Evolutionary conservation across 768 basidiomycete genomes (phyloP).

Genomic region (Termitomyces sp.): DNA sequence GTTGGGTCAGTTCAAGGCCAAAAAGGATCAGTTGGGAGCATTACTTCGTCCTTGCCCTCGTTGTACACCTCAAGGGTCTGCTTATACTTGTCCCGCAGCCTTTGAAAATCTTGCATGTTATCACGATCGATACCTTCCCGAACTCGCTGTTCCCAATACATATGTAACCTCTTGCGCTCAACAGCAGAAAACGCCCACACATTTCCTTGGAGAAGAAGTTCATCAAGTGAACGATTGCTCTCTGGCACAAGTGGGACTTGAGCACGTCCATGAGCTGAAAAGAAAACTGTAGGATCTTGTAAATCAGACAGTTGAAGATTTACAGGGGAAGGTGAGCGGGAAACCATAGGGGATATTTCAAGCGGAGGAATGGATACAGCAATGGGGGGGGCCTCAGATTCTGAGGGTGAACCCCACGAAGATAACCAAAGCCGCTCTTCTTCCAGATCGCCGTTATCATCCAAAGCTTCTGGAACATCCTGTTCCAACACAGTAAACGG

Average conservation of each 20-base stretch:
- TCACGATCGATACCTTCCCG: conserved; percentile 23
- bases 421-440: background rate
- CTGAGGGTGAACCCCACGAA: background rate
- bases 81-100: conserved; percentile 25
- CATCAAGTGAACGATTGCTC: conserved; percentile 31
- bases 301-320: conserved; percentile 6
- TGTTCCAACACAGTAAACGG: conserved; percentile 1
- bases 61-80: conserved; percentile 34
- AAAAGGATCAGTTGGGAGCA: conserved; percentile 3
- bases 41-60: conserved; percentile 54
- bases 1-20: background rate
- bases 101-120: conserved; percentile 39
- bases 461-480: background rate
- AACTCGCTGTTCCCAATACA: conserved; percentile 44
- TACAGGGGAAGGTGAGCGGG: conserved; percentile 1
- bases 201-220: conserved; percentile 29
- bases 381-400: background rate
- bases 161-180: conserved; percentile 45
- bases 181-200: conserved; percentile 52
- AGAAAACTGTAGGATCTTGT: conserved; percentile 25
- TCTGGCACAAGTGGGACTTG: conserved; percentile 35
- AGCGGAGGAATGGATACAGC: background rate
- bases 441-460: conserved; percentile 3
- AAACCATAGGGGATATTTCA: background rate
- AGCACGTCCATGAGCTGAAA: conserved; percentile 31